Conservation (phyloP, 2,329 filamentous ascomycete genomes). For the Leptosphaerulina australis region DNA sequence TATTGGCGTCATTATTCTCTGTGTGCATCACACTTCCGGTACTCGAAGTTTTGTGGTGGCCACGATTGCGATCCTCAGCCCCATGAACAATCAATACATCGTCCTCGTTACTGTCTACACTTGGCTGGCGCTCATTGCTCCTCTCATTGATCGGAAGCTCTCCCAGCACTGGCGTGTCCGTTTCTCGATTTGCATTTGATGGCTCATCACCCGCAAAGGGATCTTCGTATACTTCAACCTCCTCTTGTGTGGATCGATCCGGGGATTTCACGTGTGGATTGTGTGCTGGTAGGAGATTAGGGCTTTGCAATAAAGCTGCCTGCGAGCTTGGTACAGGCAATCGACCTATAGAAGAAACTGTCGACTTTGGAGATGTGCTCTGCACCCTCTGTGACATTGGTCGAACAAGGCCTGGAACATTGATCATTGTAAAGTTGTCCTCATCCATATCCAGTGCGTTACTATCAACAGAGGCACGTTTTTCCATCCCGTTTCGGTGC, state of each 20-base stretch:
- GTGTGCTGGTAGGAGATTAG: slow-evolving; percentile 32
- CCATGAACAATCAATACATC: slow-evolving; percentile 37
- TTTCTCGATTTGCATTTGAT: slow-evolving; percentile 33
- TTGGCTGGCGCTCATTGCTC: slow-evolving; percentile 43
- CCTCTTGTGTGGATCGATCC: slow-evolving; percentile 46
- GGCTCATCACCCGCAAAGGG: slow-evolving; percentile 53
- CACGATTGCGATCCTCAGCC: slow-evolving; percentile 33
- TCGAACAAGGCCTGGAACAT: slow-evolving; percentile 49
- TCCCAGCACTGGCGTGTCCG: slow-evolving; percentile 55
- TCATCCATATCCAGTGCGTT: slow-evolving; percentile 46
- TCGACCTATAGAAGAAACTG: slow-evolving; percentile 29
- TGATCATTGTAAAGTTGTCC: slow-evolving; percentile 59
- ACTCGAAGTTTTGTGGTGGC: slow-evolving; percentile 48
- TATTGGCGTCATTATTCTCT: slow-evolving; percentile 40
- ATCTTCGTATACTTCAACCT: slow-evolving; percentile 61
- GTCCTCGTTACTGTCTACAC: slow-evolving; percentile 35
- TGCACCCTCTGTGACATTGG: slow-evolving; percentile 38
- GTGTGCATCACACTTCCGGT: slow-evolving; percentile 45
- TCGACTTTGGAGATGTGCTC: slow-evolving; percentile 42
- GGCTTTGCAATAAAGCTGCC: slow-evolving; percentile 34
- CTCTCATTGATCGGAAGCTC: slow-evolving; percentile 60
- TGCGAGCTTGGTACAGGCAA: slow-evolving; percentile 39
- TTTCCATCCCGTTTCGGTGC: slow-evolving; percentile 48
- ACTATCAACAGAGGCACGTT: slow-evolving; percentile 50
- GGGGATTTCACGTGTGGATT: slow-evolving; percentile 43